Evolutionary conservation across 768 basidiomycete genomes (phyloP).

Genomic region (Lactifluus echinatus): DNA sequence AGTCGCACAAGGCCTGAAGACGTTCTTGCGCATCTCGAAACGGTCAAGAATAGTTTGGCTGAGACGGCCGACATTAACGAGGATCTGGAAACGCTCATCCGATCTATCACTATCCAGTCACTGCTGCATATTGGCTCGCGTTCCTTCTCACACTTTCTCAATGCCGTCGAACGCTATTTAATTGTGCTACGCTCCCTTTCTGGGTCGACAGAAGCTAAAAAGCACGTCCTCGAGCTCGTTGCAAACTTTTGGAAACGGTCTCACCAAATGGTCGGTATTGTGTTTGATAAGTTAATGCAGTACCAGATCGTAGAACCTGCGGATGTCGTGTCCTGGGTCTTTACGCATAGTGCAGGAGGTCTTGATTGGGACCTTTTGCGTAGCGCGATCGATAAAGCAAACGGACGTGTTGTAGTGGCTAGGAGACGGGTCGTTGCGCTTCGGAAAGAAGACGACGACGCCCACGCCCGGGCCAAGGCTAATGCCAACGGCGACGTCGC

Average conservation of each 20-base stretch:
- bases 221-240: conserved; percentile 61
- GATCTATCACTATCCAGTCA: conserved; percentile 79
- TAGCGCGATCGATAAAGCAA: conserved; percentile 81
- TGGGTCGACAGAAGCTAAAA: conserved; percentile 48
- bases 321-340: conserved; percentile 84
- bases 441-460: conserved; percentile 85
- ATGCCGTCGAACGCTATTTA: conserved; percentile 93
- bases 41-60: conserved; percentile 56
- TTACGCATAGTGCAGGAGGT: conserved; percentile 47
- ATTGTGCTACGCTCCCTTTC: conserved; percentile 56
- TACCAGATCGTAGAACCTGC: conserved; percentile 95
- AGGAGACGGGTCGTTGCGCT: conserved; percentile 63
- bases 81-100: conserved; percentile 59
- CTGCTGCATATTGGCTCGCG: conserved; percentile 87
- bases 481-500: conserved; percentile 33
- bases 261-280: conserved; percentile 81
- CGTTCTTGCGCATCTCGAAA: conserved; percentile 65
- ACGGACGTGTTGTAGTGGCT: conserved; percentile 76
- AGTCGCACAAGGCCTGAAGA: conserved; percentile 73
- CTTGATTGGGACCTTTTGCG: conserved; percentile 84
- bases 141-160: conserved; percentile 96
- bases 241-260: conserved; percentile 79
- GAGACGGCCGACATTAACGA: conserved; percentile 47
- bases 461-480: conserved; percentile 65
- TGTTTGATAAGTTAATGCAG: conserved; percentile 96